Evolutionary conservation across 768 basidiomycete genomes (phyloP), one percentile per base, ranked within the genome.

Genomic region (Amanita pseudoporphyria): DNA sequence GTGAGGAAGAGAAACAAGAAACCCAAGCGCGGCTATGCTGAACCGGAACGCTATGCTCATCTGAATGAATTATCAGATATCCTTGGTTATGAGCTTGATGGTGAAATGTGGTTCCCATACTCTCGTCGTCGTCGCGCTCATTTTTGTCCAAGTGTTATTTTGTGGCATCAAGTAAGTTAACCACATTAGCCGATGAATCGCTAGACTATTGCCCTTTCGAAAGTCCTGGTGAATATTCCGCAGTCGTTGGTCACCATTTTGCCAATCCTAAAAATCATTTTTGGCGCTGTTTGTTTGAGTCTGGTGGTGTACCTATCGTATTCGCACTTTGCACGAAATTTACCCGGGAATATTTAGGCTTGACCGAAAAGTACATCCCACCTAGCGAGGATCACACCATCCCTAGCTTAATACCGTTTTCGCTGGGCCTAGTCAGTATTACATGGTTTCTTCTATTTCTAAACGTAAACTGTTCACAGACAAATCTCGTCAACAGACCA

Each of bases 211-310:
- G 32, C 31, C 38, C 35, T 43, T n/a, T 44, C n/a, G 28, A 31
- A 39, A 88, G 83, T 57, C 84, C 84, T 2, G 88, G 87, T 1
- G 63, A 73, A 54, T 73, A 68, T 60, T 89, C 87, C 0, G 81
- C 84, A 0, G 70, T 71, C 50, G 69, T 71, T 2, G 89, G 89
- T 0, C 84, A 87, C 61, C 88, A 92, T 60, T 93, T 81, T 56
- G 84, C 81, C 1, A 78, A 84, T 57, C 81, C 81, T 0, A 81
- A 81, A 2, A 92, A 93, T 57, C 87, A 89, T 54, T 91, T 91
- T 62, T 91, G 85, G 84, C 68, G 64, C 38, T 85, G 84, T 52
- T 68, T 93, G 0, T 70, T 84, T 55, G 69, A 70, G 37, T 81
- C 85, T 39, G 82, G 87, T 79, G 54, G 28, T 60, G 55, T 21